Evolutionary conservation across 257 asterid genomes (phyloP), one percentile per base, ranked within the genome.

Genomic region (Anisodus acutangulus): DNA sequence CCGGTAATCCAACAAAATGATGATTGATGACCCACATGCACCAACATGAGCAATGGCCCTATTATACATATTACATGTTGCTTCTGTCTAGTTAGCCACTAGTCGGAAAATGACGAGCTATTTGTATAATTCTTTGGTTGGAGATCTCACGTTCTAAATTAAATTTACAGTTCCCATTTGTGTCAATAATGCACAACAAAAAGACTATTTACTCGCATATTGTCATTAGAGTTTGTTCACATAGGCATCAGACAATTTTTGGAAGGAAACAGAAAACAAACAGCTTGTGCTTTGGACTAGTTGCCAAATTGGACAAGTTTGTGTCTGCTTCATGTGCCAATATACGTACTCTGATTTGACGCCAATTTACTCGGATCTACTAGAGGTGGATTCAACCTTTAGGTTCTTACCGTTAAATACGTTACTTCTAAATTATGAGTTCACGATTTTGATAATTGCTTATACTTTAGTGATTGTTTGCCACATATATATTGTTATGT

Each of bases 101-200:
- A 76, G 64, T 13, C n/a, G 81, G 81, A 26, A 76, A 76, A 76
- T 76, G 81, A 53, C 51, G 81, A 76, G 47, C 63, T 11, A 49
- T 51, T 26, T 49, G 47, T 51, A 51, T 76, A 76, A 12, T 76
- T 0, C 13, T 49, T 76, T 51, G 59, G 80, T 72, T 72, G 80
- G 80, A 70, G 26, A 47, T 10, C 60, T 74, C 11, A 49, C 80
- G 1, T 74, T 74, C 11, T 10, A 22, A 47, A 74, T 49, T 72
- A 45, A 74, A 74, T 49, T 76, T 76, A 17, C 79, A 17, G 37
- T 71, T 71, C 16, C 35, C 17, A n/a, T 26, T 76, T 76, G 81
- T 49, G 81, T 53, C 81, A 76, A 76, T 53, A 76, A 76, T 76
- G 81, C 81, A 76, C 49, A 76, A 76, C 81, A 76, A 26, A 26